phyloP scores from a whole-genome alignment of 225 moss, liverwort and hornwort genomes.

The Straminergon stramineum region DNA sequence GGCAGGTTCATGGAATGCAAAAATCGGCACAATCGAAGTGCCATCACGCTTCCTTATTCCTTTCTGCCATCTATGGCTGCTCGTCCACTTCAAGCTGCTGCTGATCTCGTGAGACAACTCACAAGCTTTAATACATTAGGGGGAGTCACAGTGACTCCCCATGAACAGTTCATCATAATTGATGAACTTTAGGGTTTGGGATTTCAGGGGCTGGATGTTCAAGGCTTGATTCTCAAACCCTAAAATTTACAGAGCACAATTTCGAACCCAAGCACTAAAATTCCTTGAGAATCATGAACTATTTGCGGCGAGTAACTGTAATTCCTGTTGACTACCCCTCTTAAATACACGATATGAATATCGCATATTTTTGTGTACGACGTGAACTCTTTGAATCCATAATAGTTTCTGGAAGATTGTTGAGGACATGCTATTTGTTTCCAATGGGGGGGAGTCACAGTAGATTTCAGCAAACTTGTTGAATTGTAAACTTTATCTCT shows the following conservation, averaged over 20 bases:
- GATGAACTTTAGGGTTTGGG: neutral
- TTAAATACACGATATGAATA: neutral
- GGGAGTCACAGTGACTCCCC: neutral
- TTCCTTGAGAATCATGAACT: neutral
- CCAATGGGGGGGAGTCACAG: neutral
- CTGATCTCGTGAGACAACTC: conserved; percentile 23
- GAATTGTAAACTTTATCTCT: neutral
- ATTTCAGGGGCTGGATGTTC: neutral
- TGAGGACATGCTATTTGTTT: neutral
- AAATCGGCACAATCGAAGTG: conserved; percentile 41
- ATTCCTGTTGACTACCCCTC: no score
- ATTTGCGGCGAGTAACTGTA: neutral
- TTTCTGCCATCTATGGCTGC: conserved; percentile 35
- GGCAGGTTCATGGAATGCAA: conserved; percentile 57
- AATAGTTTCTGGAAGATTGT: neutral
- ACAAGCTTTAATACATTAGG: neutral
- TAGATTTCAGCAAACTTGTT: neutral
- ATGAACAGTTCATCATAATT: neutral
- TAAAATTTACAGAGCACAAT: neutral
- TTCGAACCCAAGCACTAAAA: neutral
- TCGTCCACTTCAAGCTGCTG: conserved; percentile 24
- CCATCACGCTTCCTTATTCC: conserved; percentile 32
- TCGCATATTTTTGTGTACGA: neutral
- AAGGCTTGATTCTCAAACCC: neutral
- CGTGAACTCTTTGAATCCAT: neutral